phyloP scores from a whole-genome alignment of 1,284 basidiomycete species.

The Moesziomyces sp. region DNA sequence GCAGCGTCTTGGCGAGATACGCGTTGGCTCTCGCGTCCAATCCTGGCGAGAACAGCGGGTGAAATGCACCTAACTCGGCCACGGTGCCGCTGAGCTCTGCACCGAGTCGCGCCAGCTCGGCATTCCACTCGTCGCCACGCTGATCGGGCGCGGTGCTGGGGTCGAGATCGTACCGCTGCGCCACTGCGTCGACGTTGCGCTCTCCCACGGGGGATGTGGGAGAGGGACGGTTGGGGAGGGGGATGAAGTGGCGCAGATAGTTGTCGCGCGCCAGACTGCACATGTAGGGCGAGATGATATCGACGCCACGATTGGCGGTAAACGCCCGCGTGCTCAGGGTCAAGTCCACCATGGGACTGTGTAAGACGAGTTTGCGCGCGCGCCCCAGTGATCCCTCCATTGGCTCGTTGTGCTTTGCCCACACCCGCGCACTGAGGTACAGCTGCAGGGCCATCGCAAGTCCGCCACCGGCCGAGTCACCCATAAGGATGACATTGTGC shows the following conservation, averaged over 20 bases:
- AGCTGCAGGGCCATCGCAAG: conserved; percentile 21
- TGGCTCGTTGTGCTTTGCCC: background rate
- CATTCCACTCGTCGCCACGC: background rate
- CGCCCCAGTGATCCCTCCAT: conserved; percentile 1
- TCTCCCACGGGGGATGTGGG: background rate
- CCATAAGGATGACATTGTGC: conserved; percentile 38
- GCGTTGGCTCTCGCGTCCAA: conserved; percentile 10
- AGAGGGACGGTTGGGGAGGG: background rate
- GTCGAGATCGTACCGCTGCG: conserved; percentile 13
- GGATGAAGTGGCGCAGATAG: conserved; percentile 29
- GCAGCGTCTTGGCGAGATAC: conserved; percentile 24
- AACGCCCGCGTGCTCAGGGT: conserved; percentile 18
- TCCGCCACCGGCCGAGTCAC: conserved; percentile 27
- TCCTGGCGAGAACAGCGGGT: conserved; percentile 26
- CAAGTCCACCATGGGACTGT: conserved; percentile 31
- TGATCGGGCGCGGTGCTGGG: background rate
- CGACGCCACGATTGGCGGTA: conserved; percentile 6
- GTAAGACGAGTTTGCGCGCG: conserved; percentile 23
- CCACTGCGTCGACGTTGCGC: background rate
- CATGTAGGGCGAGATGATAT: conserved; percentile 34
- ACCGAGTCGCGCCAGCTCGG: conserved; percentile 9
- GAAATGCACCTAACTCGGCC: conserved; percentile 25
- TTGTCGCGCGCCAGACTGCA: conserved; percentile 30
- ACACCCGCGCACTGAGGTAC: conserved; percentile 20
- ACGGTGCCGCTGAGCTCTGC: conserved; percentile 19